Evolutionary conservation across 352 stramenopile genomes (phyloP), one percentile per base, ranked within the genome.

Genomic region (Globisporangium iwayamae): DNA sequence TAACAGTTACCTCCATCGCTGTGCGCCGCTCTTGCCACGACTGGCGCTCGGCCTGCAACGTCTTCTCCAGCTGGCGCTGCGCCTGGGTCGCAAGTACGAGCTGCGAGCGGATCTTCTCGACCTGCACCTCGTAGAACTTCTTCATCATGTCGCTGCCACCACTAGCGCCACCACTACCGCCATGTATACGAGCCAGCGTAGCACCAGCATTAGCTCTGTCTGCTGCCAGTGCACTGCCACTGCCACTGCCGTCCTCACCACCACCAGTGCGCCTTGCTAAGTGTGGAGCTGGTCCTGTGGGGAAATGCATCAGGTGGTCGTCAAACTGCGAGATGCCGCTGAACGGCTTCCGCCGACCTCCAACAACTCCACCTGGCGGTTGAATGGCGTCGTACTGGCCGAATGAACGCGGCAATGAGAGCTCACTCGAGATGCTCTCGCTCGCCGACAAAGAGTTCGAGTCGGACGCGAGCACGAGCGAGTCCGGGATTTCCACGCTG

Each of bases 101-200:
- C 62, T 94, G 83, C 22, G 71, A 62, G 50, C 85, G 79, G 36
- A 93, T 81, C 65, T 90, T 86, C 13, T 83, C 78, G n/a, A 91
- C 84, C 60, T 93, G 84, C 25, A 83, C 77, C 68, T 92, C 81
- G 66, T 91, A 94, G 52, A 93, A 91, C 65, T 86, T 87, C 61
- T 87, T 84, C 80, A 93, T 87, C 41, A 90, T 70, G 13, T 79
- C 60, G 52, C 55, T 51, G 71, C 69, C 32, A 16, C 46, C 7
- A 7, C 10, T 45, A 28, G 25, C 25, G 25, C 25, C 25, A 22
- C 18, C 41, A 20, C 41, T 20, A 9, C 13, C 51, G 20, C 46
- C 52, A 4, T 58, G 52, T 32, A 46, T 32, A 14, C 52, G 52
- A 58, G 32, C 52, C 32, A 58, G 13, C 4, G 20, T 16, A 52